Conservation (phyloP, 1,284 basidiomycete species). For the Wallemia ichthyophaga region DNA sequence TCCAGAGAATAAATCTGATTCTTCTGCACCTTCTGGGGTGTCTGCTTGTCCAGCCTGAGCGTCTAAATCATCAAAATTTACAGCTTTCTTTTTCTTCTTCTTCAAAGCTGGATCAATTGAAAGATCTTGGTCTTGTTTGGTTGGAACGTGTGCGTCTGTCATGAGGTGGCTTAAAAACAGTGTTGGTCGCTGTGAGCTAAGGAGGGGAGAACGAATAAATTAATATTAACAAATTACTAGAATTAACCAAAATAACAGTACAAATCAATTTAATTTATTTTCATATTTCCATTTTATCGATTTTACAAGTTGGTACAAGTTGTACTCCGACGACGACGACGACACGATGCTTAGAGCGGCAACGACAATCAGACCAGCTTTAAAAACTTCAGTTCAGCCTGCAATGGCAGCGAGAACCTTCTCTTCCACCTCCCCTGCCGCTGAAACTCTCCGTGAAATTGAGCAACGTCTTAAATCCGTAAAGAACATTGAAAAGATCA, state of each 20-base stretch:
- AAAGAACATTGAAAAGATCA: constrained; percentile 24
- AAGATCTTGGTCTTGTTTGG: constrained; percentile 25
- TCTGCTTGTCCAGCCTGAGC: background rate
- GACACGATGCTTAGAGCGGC: constrained; percentile 2
- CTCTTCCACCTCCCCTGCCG: constrained; percentile 26
- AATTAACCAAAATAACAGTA: no score
- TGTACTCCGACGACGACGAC: no score
- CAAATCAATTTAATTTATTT: background rate
- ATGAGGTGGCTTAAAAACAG: background rate
- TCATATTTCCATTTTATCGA: no score
- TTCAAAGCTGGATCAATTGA: constrained; percentile 52
- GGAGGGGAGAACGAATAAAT: background rate
- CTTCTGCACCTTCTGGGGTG: constrained; percentile 13
- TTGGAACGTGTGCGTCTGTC: constrained; percentile 2
- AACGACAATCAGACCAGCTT: constrained; percentile 26
- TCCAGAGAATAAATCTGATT: constrained; percentile 16
- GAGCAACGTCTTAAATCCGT: constrained; percentile 92
- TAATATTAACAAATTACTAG: background rate
- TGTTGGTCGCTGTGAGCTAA: background rate
- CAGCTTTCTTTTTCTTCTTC: constrained; percentile 43
- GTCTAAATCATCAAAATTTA: constrained; percentile 33
- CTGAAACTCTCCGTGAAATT: constrained; percentile 82
- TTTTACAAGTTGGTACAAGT: no score
- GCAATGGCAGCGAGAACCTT: constrained; percentile 17
- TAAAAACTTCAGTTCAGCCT: constrained; percentile 16